phyloP scores from a whole-genome alignment of 371 early-diverging fungal genomes.

The Rhizopus microsporus region DNA sequence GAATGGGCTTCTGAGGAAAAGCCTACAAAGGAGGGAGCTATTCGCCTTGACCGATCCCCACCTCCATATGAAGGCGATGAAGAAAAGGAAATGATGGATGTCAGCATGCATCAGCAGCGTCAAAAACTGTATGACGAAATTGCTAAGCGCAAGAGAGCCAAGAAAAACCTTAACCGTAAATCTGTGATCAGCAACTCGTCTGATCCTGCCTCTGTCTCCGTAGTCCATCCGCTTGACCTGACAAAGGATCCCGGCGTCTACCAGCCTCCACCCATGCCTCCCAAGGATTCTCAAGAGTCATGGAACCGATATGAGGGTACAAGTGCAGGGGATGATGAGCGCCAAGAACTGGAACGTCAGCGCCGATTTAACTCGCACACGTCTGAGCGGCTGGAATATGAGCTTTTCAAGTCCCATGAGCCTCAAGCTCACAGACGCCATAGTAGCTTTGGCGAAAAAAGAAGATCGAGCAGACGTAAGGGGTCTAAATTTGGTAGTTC shows the following conservation, averaged over 20 bases:
- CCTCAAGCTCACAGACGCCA: no score
- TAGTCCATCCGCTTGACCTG: constrained; percentile 28
- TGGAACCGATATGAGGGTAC: constrained; percentile 16
- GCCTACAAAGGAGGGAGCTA: background rate
- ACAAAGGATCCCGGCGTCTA: constrained; percentile 9
- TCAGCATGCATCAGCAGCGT: constrained; percentile 24
- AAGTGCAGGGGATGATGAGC: constrained; percentile 1
- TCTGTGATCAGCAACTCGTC: background rate
- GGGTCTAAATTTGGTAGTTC: background rate
- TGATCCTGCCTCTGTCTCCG: constrained; percentile 1
- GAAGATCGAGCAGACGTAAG: background rate
- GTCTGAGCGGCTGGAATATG: constrained; percentile 28
- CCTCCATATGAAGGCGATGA: background rate
- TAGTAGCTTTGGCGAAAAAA: constrained; percentile 1
- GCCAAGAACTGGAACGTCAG: constrained; percentile 13
- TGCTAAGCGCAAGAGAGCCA: constrained; percentile 25
- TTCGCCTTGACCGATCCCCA: background rate
- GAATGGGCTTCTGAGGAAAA: constrained; percentile 19
- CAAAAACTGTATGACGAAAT: constrained; percentile 30
- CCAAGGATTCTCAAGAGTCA: constrained; percentile 4
- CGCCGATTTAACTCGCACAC: constrained; percentile 10
- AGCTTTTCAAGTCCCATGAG: constrained; percentile 20
- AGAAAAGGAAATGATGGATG: constrained; percentile 5
- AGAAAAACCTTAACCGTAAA: constrained; percentile 13
- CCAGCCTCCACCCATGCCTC: constrained; percentile 22